Percentiles rank a stretch among this genome's conserved stretches.
Conservation (phyloP, 495 filamentous ascomycete genomes). For the Schizothecium vesticola region DNA sequence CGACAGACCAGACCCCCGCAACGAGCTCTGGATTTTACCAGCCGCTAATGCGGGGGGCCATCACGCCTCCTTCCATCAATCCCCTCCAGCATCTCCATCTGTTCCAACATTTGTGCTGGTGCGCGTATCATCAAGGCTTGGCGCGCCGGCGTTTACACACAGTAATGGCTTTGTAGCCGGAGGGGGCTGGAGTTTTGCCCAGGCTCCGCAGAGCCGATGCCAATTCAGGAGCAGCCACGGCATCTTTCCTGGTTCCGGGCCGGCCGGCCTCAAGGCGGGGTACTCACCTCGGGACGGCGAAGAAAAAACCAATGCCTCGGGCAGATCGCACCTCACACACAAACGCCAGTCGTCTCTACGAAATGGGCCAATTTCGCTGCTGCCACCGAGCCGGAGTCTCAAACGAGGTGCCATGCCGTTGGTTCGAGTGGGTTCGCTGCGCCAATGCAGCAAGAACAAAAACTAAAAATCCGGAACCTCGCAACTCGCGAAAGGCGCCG, state of each 20-base stretch:
- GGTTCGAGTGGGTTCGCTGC: constrained; percentile 12
- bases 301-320: neutral
- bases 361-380: constrained; percentile 10
- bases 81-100: constrained; percentile 4
- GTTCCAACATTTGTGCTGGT: constrained; percentile 25
- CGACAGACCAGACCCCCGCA: neutral
- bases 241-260: neutral
- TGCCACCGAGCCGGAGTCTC: constrained; percentile 16
- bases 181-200: constrained; percentile 1
- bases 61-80: constrained; percentile 20
- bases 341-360: constrained; percentile 2
- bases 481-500: constrained; percentile 8
- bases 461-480: constrained; percentile 3
- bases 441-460: constrained; percentile 14
- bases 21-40: constrained; percentile 16
- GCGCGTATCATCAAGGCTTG: constrained; percentile 28
- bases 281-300: neutral
- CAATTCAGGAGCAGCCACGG: neutral
- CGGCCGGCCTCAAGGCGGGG: neutral
- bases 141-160: constrained; percentile 29
- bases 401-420: constrained; percentile 6
- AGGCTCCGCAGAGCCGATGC: constrained; percentile 10
- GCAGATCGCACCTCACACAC: neutral
- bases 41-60: constrained; percentile 27
- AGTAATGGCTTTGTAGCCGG: constrained; percentile 18